These are phyloP conservation scores for Eleusine indica DNA, from an alignment of 176 grass and related monocot species.

Conservation along the genomic window DNA sequence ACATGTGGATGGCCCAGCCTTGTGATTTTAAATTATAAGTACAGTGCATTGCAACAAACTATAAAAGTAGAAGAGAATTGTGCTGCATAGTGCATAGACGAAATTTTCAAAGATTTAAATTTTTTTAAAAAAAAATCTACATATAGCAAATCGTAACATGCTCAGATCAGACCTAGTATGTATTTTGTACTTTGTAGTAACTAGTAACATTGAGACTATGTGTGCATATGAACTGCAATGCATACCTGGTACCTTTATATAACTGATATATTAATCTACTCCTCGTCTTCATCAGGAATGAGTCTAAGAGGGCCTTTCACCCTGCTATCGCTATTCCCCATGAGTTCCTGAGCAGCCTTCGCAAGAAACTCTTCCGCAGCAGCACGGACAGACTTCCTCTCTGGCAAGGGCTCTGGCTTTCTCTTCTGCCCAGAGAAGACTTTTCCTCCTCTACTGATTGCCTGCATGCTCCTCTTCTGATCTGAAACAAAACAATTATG, in stretches of 20 bases:
- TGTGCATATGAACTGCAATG: slow-evolving; percentile 19
- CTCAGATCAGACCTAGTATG: slow-evolving; percentile 1
- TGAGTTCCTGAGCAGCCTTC: slow-evolving; percentile 84
- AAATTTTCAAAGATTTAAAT: background rate
- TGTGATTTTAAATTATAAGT: too few relatives aligned
- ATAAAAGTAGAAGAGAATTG: background rate
- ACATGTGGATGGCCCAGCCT: background rate
- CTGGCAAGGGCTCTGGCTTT: slow-evolving; percentile 50
- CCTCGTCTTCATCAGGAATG: slow-evolving; percentile 62
- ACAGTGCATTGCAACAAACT: background rate
- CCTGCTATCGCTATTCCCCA: slow-evolving; percentile 44
- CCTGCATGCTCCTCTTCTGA: slow-evolving; percentile 71
- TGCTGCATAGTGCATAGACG: background rate
- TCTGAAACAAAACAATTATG: slow-evolving; percentile 56
- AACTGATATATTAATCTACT: slow-evolving; percentile 44
- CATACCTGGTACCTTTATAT: slow-evolving; percentile 39
- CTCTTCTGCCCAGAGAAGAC: slow-evolving; percentile 73
- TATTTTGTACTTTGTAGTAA: too few relatives aligned
- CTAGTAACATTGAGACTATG: background rate
- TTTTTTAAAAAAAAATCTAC: background rate
- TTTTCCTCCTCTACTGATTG: slow-evolving; percentile 69
- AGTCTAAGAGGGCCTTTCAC: slow-evolving; percentile 73
- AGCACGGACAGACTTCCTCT: slow-evolving; percentile 63
- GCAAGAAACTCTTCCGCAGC: slow-evolving; percentile 87
- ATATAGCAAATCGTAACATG: background rate